A percentile compares a stretch with the other conserved stretches of the same genome.
phyloP scores from a whole-genome alignment of 140 eudicot genomes.

The Flaveria floridana region DNA sequence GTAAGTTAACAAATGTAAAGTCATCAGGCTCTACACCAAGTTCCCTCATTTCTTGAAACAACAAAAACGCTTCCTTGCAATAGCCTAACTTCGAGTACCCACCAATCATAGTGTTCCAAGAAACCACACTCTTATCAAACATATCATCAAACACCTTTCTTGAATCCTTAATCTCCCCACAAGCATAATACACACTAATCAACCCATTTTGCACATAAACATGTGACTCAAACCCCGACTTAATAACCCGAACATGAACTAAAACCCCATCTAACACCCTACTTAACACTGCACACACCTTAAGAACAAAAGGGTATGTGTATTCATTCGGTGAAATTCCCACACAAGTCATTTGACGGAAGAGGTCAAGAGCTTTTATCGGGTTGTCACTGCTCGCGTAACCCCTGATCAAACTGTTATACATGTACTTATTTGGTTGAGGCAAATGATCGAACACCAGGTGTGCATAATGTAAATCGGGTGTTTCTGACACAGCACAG shows the following conservation, averaged over 20 bases:
- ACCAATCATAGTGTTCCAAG: conserved; percentile 67
- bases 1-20: conserved; percentile 53
- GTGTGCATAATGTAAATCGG: conserved; percentile 46
- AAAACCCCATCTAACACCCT: conserved; percentile 43
- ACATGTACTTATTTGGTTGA: conserved; percentile 50
- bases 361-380: conserved; percentile 35
- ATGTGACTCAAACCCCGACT: conserved; percentile 47
- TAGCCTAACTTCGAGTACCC: conserved; percentile 57
- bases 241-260: conserved; percentile 43
- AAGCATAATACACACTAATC: conserved; percentile 42
- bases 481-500: conserved; percentile 31
- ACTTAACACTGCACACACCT: conserved; percentile 42
- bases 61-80: conserved; percentile 41
- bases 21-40: conserved; percentile 50
- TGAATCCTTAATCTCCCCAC: conserved; percentile 43
- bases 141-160: conserved; percentile 52
- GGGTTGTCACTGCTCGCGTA: conserved; percentile 30
- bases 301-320: conserved; percentile 64
- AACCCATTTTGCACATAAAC: conserved; percentile 57
- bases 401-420: conserved; percentile 62
- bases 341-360: conserved; percentile 39
- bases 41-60: conserved; percentile 50
- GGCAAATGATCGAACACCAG: conserved; percentile 53
- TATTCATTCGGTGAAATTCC: conserved; percentile 58
- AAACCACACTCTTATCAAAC: conserved; percentile 47